Percentiles rank a stretch among this genome's conserved stretches.
phyloP scores from a whole-genome alignment of 768 basidiomycete genomes.

The Wakefieldia striispora region DNA sequence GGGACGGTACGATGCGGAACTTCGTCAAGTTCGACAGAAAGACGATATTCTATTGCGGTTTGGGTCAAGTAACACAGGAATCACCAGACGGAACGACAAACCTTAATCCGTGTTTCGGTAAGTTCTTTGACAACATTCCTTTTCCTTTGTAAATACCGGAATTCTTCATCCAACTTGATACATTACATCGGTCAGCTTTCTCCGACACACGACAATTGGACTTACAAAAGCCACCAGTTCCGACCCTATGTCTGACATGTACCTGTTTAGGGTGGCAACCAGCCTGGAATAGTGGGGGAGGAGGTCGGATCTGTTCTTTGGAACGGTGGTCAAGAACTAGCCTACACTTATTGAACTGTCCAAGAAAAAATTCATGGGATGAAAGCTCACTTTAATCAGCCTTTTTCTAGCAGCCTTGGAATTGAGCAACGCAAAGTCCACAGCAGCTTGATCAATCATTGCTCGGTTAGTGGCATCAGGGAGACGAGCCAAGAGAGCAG shows the following conservation, averaged over 20 bases:
- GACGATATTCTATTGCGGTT: slow-evolving; percentile 66
- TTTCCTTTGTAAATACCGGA: slow-evolving; percentile 92
- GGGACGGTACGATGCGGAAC: slow-evolving; percentile 85
- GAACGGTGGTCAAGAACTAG: slow-evolving; percentile 79
- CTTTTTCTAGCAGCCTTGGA: slow-evolving; percentile 95
- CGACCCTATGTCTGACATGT: slow-evolving; percentile 90
- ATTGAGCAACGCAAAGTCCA: slow-evolving; percentile 96
- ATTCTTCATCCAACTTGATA: slow-evolving; percentile 89
- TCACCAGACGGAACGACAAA: slow-evolving; percentile 26
- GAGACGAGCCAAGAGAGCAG: slow-evolving; percentile 83
- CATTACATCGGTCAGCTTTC: slow-evolving; percentile 2
- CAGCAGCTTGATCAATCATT: slow-evolving; percentile 88
- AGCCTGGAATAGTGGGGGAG: slow-evolving; percentile 91
- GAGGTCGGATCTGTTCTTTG: slow-evolving; percentile 85
- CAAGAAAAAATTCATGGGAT: not conserved
- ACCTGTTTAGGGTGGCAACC: slow-evolving; percentile 82
- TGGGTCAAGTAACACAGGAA: not conserved
- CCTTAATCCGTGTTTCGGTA: slow-evolving; percentile 82
- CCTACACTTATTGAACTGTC: slow-evolving; percentile 9
- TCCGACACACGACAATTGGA: slow-evolving; percentile 9
- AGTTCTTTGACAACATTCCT: slow-evolving; percentile 91
- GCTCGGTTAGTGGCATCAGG: slow-evolving; percentile 92
- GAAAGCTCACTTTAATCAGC: slow-evolving; percentile 66
- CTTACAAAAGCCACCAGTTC: slow-evolving; percentile 81
- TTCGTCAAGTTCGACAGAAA: slow-evolving; percentile 95